phyloP scores from a whole-genome alignment of 331 rosid species.

The Acacia pycnantha region DNA sequence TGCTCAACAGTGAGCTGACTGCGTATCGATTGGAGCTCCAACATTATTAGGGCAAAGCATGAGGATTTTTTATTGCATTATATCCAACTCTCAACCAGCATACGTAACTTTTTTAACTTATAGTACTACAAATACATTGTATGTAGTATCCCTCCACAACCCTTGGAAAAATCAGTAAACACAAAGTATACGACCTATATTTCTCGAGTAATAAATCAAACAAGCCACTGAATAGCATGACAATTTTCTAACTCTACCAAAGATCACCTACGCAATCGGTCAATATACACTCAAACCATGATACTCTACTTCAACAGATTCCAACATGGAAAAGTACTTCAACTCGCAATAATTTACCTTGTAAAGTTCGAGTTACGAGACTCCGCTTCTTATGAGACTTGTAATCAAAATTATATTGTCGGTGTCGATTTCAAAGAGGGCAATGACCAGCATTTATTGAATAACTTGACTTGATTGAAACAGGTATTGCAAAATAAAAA shows the following conservation, averaged over 20 bases:
- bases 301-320: not conserved
- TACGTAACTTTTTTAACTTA: not conserved
- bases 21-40: conserved; percentile 95
- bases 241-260: conserved; percentile 9
- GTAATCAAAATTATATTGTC: too few relatives aligned
- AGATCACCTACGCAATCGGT: not conserved
- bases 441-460: too few relatives aligned
- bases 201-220: not conserved
- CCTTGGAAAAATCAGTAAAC: not conserved
- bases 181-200: not conserved
- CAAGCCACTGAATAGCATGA: conserved; percentile 1
- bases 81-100: not conserved
- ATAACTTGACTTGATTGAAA: too few relatives aligned
- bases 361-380: conserved; percentile 72
- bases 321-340: conserved; percentile 22
- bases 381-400: conserved; percentile 77
- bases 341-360: conserved; percentile 56
- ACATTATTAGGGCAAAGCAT: conserved; percentile 24
- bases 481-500: too few relatives aligned
- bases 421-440: too few relatives aligned
- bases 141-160: not conserved
- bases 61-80: conserved; percentile 26
- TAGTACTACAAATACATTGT: not conserved
- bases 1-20: conserved; percentile 92
- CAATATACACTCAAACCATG: conserved; percentile 3